Evolutionary conservation across 2,329 filamentous ascomycete species (phyloP).

Genomic region (Cordyceps javanica): DNA sequence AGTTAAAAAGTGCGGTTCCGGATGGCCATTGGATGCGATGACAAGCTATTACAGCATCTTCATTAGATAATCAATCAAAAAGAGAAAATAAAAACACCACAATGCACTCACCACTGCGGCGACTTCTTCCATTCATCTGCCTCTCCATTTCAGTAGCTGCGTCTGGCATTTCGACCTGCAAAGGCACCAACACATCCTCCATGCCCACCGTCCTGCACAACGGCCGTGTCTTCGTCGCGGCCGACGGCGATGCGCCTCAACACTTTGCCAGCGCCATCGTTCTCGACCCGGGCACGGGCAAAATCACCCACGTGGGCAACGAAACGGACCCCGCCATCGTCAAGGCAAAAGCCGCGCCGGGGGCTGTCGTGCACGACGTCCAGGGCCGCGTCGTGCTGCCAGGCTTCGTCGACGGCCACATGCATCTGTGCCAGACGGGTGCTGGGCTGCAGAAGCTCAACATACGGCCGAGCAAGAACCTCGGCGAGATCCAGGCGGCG

Average conservation of each 20-base stretch:
- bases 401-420: constrained; percentile 47
- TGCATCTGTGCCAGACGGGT: constrained; percentile 44
- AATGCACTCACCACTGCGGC: background rate
- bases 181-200: background rate
- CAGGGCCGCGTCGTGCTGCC: constrained; percentile 33
- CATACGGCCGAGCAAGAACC: constrained; percentile 34
- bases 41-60: background rate
- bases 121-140: background rate
- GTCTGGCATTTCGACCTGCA: background rate
- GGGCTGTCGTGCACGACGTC: constrained; percentile 14
- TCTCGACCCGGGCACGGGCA: background rate
- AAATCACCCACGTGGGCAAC: constrained; percentile 5
- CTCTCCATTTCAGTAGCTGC: background rate
- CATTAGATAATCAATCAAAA: background rate
- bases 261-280: constrained; percentile 6
- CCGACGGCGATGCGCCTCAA: background rate
- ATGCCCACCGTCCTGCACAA: constrained; percentile 12
- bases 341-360: background rate
- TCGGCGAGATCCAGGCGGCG: constrained; percentile 36
- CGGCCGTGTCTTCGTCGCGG: constrained; percentile 6
- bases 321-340: constrained; percentile 2
- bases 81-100: too few species aligned
- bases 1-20: background rate
- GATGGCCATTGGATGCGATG: background rate
- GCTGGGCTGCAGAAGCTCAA: constrained; percentile 41